A percentile compares a stretch with the other conserved stretches of the same genome.
Conservation (phyloP, 1,284 basidiomycete species). For the Microbotryum lychnidis-dioicae region DNA sequence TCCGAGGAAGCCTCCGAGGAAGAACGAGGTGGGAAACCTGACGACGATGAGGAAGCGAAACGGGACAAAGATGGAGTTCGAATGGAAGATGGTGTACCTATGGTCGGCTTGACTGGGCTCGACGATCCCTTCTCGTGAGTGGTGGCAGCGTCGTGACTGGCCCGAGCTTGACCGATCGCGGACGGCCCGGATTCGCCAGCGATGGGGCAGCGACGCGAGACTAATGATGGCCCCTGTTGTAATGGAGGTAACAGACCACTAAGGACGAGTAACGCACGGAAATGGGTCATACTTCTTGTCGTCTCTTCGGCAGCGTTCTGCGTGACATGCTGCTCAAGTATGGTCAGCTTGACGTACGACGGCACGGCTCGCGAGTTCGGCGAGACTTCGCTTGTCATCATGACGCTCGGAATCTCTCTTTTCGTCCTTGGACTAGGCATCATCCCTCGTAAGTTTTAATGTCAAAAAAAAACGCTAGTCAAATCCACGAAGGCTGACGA, state of each 20-base stretch:
- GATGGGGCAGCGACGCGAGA: no score
- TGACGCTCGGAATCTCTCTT: slow-evolving; percentile 62
- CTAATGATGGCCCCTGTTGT: no score
- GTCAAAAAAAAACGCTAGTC: no score
- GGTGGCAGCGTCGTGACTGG: no score
- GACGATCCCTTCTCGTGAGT: slow-evolving; percentile 22
- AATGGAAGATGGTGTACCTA: slow-evolving; percentile 19
- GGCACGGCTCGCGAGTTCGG: slow-evolving; percentile 55
- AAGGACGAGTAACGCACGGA: slow-evolving; percentile 2
- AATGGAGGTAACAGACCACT: slow-evolving; percentile 14
- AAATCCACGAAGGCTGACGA: background rate
- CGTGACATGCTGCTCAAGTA: slow-evolving; percentile 62
- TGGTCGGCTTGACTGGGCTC: slow-evolving; percentile 13
- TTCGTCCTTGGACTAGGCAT: slow-evolving; percentile 44
- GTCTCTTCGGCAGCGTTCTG: slow-evolving; percentile 2
- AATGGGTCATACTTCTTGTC: slow-evolving; percentile 16
- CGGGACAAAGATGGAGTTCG: slow-evolving; percentile 26
- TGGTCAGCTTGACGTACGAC: slow-evolving; percentile 55
- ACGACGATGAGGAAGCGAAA: background rate
- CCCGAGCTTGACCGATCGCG: no score
- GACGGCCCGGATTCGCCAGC: no score
- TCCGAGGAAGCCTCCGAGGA: background rate
- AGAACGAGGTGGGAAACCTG: background rate
- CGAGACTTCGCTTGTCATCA: slow-evolving; percentile 53
- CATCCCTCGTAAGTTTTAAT: slow-evolving; percentile 6